These are phyloP conservation scores for Ogataea minuta DNA, from an alignment of 805 yeast species.

Conservation along the genomic window DNA sequence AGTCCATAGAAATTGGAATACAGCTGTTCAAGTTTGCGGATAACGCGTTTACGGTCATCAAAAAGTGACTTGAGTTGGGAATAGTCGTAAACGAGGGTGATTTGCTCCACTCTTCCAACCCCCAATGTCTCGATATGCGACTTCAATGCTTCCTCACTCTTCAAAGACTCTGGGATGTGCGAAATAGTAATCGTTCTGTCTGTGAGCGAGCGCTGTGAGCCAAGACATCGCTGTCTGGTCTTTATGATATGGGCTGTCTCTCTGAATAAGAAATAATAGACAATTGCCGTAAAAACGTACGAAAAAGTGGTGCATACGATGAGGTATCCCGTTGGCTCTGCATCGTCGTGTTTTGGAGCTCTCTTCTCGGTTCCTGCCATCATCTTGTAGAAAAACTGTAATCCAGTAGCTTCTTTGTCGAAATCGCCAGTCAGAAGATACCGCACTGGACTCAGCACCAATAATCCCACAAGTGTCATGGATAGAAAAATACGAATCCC, in stretches of 20 bases:
- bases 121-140: conserved; percentile 53
- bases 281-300: conserved; percentile 49
- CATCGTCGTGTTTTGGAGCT: conserved; percentile 22
- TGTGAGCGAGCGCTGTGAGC: conserved; percentile 57
- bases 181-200: conserved; percentile 57
- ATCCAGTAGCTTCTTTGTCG: conserved; percentile 32
- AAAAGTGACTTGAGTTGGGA: conserved; percentile 40
- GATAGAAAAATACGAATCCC: conserved; percentile 45
- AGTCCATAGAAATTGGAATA: conserved; percentile 44
- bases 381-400: conserved; percentile 7
- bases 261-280: conserved; percentile 43
- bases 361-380: conserved; percentile 9
- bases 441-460: conserved; percentile 51
- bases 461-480: conserved; percentile 45
- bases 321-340: conserved; percentile 36
- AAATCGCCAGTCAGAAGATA: conserved; percentile 50
- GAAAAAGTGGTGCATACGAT: conserved; percentile 58
- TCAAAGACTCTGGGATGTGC: conserved; percentile 50
- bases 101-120: conserved; percentile 52
- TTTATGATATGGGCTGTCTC: conserved; percentile 49
- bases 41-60: conserved; percentile 31
- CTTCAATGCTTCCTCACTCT: conserved; percentile 43
- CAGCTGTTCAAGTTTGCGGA: conserved; percentile 39
- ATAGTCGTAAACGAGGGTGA: conserved; percentile 45
- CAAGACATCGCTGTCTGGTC: conserved; percentile 55